Percentiles rank a stretch among this genome's conserved stretches.
phyloP scores from a whole-genome alignment of 805 yeast genomes.

The Myxozyma melibiosi region DNA sequence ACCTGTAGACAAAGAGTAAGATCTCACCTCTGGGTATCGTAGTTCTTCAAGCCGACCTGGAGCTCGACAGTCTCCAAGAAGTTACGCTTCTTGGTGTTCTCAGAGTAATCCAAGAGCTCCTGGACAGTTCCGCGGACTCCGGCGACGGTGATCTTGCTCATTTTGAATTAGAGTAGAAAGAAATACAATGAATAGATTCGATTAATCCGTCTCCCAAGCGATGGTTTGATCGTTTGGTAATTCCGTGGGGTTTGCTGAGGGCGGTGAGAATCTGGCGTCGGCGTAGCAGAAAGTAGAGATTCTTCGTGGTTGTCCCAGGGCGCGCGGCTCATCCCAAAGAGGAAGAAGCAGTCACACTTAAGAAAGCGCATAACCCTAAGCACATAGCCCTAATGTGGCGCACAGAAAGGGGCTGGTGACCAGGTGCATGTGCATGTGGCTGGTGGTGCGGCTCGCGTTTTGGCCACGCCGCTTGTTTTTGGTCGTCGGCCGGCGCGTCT shows the following conservation, averaged over 20 bases:
- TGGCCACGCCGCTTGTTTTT: too few relatives aligned
- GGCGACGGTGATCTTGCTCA: conserved; percentile 74
- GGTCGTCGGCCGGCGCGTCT: too few relatives aligned
- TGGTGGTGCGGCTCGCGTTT: too few relatives aligned
- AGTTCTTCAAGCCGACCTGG: conserved; percentile 99
- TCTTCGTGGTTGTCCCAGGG: not conserved
- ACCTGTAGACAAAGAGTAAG: not conserved
- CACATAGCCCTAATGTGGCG: not conserved
- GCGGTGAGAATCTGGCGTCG: not conserved
- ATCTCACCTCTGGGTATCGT: conserved; percentile 89
- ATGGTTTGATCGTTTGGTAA: conserved; percentile 25
- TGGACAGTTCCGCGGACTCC: conserved; percentile 97
- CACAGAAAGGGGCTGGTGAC: too few relatives aligned
- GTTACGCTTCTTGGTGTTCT: conserved; percentile 96
- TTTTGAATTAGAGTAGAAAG: conserved; percentile 1
- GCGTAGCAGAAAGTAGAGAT: not conserved
- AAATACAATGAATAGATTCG: not conserved
- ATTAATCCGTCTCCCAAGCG: conserved; percentile 35
- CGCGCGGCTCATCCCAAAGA: not conserved
- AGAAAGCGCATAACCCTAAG: not conserved
- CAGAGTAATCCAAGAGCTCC: conserved; percentile 85
- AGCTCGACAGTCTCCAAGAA: conserved; percentile 99
- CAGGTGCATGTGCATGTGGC: conserved; percentile 5
- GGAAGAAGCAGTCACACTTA: conserved; percentile 17
- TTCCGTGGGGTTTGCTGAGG: conserved; percentile 16